A percentile compares a stretch with the other conserved stretches of the same genome.
phyloP scores from a whole-genome alignment of 441 rosid genomes.

The Aquilaria agallochum region DNA sequence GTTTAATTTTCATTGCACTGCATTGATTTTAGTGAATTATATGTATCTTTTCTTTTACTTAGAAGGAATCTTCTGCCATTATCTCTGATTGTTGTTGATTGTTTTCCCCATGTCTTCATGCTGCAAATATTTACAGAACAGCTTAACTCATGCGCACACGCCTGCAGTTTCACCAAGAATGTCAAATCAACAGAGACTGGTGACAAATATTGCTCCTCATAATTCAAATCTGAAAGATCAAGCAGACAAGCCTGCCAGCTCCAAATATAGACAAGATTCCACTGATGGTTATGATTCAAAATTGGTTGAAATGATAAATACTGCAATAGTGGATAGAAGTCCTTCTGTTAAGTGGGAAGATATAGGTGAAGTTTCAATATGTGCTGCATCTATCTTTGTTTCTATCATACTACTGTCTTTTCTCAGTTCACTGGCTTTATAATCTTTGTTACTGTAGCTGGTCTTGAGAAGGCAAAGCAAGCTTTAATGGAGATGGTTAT shows the following conservation, averaged over 20 bases:
- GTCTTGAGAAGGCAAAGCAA: constrained; percentile 95
- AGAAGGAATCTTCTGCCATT: neutral
- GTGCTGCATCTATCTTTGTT: constrained; percentile 1
- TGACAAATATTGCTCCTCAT: constrained; percentile 32
- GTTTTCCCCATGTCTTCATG: constrained; percentile 9
- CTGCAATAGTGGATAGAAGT: constrained; percentile 86
- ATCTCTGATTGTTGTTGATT: constrained; percentile 3
- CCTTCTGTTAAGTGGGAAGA: constrained; percentile 96
- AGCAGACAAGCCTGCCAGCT: constrained; percentile 33
- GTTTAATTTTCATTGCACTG: too few relatives aligned
- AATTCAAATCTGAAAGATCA: constrained; percentile 28
- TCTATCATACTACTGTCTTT: neutral
- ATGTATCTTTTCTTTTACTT: neutral
- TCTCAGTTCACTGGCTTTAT: constrained; percentile 17
- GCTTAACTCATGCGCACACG: constrained; percentile 33
- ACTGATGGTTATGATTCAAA: constrained; percentile 62
- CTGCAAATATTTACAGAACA: constrained; percentile 43
- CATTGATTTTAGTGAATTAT: too few relatives aligned
- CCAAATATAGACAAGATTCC: constrained; percentile 53
- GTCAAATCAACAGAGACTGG: constrained; percentile 34
- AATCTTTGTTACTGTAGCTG: constrained; percentile 48
- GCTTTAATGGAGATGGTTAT: constrained; percentile 93
- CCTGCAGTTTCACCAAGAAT: constrained; percentile 50
- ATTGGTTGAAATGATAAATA: constrained; percentile 81
- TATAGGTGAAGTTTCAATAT: constrained; percentile 63